Evolutionary conservation across 2,329 filamentous ascomycete species (phyloP).

Genomic region (Ophiostoma pallidulum): DNA sequence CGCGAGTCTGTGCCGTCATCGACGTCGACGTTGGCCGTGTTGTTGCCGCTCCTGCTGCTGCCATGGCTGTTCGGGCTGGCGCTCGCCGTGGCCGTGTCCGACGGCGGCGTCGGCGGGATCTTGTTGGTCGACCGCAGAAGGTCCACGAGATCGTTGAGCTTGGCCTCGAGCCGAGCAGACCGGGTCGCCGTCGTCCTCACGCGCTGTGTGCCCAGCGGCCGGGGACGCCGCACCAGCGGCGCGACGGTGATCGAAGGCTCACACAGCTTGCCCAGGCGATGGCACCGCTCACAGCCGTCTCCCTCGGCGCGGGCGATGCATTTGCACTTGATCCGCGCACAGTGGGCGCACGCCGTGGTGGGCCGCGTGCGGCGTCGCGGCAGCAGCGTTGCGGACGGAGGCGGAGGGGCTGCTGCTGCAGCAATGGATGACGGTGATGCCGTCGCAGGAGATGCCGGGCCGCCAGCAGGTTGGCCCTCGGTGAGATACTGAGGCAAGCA

Average conservation of each 20-base stretch:
- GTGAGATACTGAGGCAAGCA: too few relatives aligned
- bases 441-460: too few relatives aligned
- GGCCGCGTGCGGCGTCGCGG: background rate
- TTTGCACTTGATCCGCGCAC: slow-evolving; percentile 31
- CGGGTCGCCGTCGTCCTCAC: slow-evolving; percentile 21
- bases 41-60: background rate
- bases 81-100: background rate
- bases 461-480: too few relatives aligned
- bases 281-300: slow-evolving; percentile 25
- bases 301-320: slow-evolving; percentile 32
- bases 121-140: slow-evolving; percentile 23
- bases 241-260: slow-evolving; percentile 22
- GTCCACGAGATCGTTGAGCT: slow-evolving; percentile 38
- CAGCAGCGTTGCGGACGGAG: background rate
- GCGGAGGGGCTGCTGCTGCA: background rate
- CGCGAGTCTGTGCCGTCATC: background rate
- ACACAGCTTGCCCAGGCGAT: slow-evolving; percentile 34
- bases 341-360: slow-evolving; percentile 10
- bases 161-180: slow-evolving; percentile 39
- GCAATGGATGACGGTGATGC: too few relatives aligned
- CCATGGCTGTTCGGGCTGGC: background rate
- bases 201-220: slow-evolving; percentile 18
- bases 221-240: slow-evolving; percentile 27
- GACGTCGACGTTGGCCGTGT: background rate
- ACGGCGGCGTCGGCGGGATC: too few relatives aligned